Evolutionary conservation across 305 asterid genomes (phyloP), one percentile per base, ranked within the genome.

Genomic region (Solanum hybrid): DNA sequence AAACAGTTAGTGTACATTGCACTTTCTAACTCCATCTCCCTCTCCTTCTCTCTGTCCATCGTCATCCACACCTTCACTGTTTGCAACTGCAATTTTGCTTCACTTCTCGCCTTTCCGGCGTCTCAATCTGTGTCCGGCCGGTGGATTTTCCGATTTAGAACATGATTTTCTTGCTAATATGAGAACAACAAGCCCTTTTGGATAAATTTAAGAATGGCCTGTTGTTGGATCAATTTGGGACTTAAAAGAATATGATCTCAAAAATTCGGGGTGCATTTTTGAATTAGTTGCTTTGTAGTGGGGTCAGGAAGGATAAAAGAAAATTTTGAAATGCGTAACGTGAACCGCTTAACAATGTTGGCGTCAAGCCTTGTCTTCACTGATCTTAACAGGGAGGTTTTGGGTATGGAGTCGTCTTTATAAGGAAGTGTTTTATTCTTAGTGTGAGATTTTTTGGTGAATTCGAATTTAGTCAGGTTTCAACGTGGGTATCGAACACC

Each of bases 1-100:
- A 97, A 94, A 91, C 99, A 97, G 93, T 96, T 97, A 12, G 99
- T 97, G 95, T 97, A 95, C 99, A 97, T 96, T 95, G 99, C 99
- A 92, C 98, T 97, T 95, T 97, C 99, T 73, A 97, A 96, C 96
- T 97, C 99, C 36, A 95, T 95, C 94, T 97, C 99, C 90, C 99
- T 93, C 94, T 97, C 99, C 97, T 97, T 97, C 92, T 97, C 99
- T 85, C 99, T 92, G 92, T 97, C 99, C 99, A 97, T 97, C 96
- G 98, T 95, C 99, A 95, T 97, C 94, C 93, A 91, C 93, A 15
- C 90, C 56, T 89, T 85, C 93, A 12, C 86, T 45, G 60, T 42
- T 87, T 75, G 24, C 36, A 75, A 75, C 80, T 15, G 45, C 84
- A 77, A 10, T 77, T 77, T 77, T 17, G 27, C 82, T 34, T 19